A percentile compares a stretch with the other conserved stretches of the same genome.
These are phyloP conservation scores for Posidonia oceanica DNA, from an alignment of 116 monocot genomes.

Conservation along the genomic window DNA sequence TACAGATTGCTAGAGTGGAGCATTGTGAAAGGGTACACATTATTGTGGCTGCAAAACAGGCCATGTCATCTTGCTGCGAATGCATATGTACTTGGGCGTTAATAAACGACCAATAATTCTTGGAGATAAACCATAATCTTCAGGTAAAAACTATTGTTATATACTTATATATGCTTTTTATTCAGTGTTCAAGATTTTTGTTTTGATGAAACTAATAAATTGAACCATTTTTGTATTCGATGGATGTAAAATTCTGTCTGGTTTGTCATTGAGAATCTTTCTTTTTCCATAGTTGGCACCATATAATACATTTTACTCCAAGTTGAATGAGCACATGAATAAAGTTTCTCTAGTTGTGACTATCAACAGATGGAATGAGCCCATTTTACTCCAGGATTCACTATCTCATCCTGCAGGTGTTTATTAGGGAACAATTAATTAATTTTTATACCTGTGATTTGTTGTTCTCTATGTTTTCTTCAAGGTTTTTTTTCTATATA, in stretches of 20 bases:
- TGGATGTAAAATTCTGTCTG: too few species aligned
- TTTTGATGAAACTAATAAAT: too few species aligned
- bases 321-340: slow-evolving; percentile 63
- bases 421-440: slow-evolving; percentile 4
- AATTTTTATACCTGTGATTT: too few species aligned
- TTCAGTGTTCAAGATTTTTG: too few species aligned
- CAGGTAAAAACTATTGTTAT: slow-evolving; percentile 23
- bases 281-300: slow-evolving; percentile 60
- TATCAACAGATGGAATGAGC: slow-evolving; percentile 73
- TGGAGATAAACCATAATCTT: slow-evolving; percentile 93
- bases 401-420: slow-evolving; percentile 75
- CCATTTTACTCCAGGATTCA: slow-evolving; percentile 61
- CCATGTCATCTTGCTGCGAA: slow-evolving; percentile 82
- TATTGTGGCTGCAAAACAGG: slow-evolving; percentile 63
- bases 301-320: slow-evolving; percentile 76
- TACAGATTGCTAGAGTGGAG: slow-evolving; percentile 80
- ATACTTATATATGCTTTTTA: neutral
- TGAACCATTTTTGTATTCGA: too few species aligned
- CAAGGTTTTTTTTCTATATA: neutral
- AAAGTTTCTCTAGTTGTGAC: slow-evolving; percentile 43
- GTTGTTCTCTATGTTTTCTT: too few species aligned
- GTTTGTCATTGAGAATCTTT: too few species aligned
- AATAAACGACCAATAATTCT: slow-evolving; percentile 82
- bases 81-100: slow-evolving; percentile 83
- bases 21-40: slow-evolving; percentile 97